A percentile compares a stretch with the other conserved stretches of the same genome.
Evolutionary conservation across 2,329 filamentous ascomycete species (phyloP).

Genomic region (Ceratocystis huliohia): DNA sequence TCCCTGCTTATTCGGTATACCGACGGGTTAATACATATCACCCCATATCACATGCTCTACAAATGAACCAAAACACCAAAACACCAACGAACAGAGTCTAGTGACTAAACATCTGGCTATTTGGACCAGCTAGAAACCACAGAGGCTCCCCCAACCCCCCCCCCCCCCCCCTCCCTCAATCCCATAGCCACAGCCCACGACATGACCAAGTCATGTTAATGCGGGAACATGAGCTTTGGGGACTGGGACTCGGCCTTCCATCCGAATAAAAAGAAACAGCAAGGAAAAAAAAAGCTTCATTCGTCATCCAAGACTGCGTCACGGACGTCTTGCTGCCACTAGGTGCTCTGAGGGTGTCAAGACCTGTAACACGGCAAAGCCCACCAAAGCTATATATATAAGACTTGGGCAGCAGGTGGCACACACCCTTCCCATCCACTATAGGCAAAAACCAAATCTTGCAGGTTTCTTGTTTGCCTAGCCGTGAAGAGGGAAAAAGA

Average conservation of each 20-base stretch:
- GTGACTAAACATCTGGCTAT: neutral
- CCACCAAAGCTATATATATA: neutral
- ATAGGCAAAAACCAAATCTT: neutral
- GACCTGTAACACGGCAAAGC: constrained; percentile 12
- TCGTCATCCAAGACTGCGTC: neutral
- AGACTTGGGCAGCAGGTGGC: neutral
- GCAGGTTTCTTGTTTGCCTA: neutral
- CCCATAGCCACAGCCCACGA: neutral
- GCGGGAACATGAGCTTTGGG: neutral
- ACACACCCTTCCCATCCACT: neutral
- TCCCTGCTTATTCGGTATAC: neutral
- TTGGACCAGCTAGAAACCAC: neutral
- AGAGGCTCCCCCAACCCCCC: neutral
- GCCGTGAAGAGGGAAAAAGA: neutral
- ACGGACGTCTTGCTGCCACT: neutral
- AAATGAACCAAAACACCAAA: neutral
- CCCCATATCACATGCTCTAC: neutral
- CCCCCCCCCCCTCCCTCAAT: neutral
- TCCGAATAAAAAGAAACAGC: constrained; percentile 13
- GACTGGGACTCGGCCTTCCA: neutral
- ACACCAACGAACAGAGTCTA: neutral
- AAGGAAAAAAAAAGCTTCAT: neutral
- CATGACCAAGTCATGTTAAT: neutral
- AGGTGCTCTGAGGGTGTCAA: neutral
- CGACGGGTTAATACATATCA: neutral